A percentile compares a stretch with the other conserved stretches of the same genome.
phyloP scores from a whole-genome alignment of 108 stramenopile genomes.

The Pseudonitzschia multistriata region DNA sequence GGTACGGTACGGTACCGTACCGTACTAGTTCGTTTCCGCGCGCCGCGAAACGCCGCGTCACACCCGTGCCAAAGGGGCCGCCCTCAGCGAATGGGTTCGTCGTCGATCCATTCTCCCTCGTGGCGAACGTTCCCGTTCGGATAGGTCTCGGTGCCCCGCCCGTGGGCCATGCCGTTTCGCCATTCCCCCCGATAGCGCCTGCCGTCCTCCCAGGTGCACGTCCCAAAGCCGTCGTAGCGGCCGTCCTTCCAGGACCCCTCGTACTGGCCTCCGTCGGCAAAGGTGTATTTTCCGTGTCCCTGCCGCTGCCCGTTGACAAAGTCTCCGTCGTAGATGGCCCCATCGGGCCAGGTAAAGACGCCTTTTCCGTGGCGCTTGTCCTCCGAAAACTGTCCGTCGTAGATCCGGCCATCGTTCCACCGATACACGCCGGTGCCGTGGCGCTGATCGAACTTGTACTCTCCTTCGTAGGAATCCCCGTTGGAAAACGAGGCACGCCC shows the following conservation, averaged over 20 bases:
- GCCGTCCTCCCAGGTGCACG: slow-evolving; percentile 43
- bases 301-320: slow-evolving; percentile 59
- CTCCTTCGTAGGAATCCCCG: slow-evolving; percentile 51
- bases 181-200: slow-evolving; percentile 45
- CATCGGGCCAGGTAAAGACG: slow-evolving; percentile 60
- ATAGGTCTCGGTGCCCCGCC: slow-evolving; percentile 51
- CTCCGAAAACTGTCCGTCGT: slow-evolving; percentile 67
- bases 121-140: slow-evolving; percentile 55
- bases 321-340: slow-evolving; percentile 57
- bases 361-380: slow-evolving; percentile 80
- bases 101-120: slow-evolving; percentile 56
- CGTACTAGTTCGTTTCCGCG: background rate
- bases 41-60: background rate
- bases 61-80: too few relatives aligned
- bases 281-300: slow-evolving; percentile 54
- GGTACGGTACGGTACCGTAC: background rate
- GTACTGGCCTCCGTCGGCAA: slow-evolving; percentile 57
- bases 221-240: slow-evolving; percentile 55
- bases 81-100: slow-evolving; percentile 43
- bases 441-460: slow-evolving; percentile 57
- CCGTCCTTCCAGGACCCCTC: slow-evolving; percentile 59
- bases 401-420: slow-evolving; percentile 68
- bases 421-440: slow-evolving; percentile 63
- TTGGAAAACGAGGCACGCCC: slow-evolving; percentile 50
- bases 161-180: slow-evolving; percentile 60